Conservation (phyloP, 495 filamentous ascomycete genomes). For the Sordaria brevicollis region DNA sequence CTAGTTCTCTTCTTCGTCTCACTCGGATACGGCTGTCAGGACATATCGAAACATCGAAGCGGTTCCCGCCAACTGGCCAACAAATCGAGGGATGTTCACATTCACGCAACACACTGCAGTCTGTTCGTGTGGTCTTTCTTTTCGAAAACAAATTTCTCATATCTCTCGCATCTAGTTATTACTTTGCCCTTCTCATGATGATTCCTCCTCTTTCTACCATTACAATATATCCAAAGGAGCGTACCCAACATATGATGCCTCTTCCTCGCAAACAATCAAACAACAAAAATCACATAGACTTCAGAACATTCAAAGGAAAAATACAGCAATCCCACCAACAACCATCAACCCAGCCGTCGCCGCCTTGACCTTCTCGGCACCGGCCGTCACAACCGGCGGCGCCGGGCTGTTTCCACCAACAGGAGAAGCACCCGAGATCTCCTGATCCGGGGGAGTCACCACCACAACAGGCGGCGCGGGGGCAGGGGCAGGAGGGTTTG, state of each 20-base stretch:
- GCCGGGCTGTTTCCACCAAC: not conserved
- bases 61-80: not conserved
- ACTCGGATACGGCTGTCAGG: too few species aligned
- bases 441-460: not conserved
- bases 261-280: not conserved
- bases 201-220: not conserved
- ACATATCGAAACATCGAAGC: not conserved
- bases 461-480: not conserved
- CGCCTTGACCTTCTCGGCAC: not conserved
- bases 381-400: not conserved
- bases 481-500: not conserved
- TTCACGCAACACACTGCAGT: not conserved
- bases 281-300: not conserved
- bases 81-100: too few species aligned
- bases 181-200: not conserved
- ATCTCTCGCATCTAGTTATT: not conserved
- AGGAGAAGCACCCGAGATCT: not conserved
- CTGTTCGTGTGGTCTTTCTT: not conserved
- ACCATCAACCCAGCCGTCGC: constrained; percentile 7
- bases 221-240: not conserved
- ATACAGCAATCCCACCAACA: constrained; percentile 3
- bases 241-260: not conserved
- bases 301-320: constrained; percentile 1
- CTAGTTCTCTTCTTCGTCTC: too few species aligned
- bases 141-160: not conserved